A percentile compares a stretch with the other conserved stretches of the same genome.
phyloP scores from a whole-genome alignment of 1,284 basidiomycete genomes.

The Leucoagaricus sp. region DNA sequence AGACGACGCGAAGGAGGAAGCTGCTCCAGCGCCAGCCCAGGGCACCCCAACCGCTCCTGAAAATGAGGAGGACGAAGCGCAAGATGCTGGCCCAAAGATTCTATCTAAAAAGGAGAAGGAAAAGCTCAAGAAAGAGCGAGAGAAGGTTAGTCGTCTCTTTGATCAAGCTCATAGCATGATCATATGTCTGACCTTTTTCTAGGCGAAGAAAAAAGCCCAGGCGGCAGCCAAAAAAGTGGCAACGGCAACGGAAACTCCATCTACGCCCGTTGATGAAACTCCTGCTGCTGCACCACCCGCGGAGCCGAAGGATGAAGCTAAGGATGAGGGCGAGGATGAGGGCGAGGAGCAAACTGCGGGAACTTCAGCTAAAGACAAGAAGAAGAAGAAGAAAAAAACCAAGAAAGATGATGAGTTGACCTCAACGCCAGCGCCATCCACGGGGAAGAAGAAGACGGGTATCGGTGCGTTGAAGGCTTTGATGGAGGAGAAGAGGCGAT shows the following conservation, averaged over 20 bases:
- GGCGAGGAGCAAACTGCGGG: conserved; percentile 60
- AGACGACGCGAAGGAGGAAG: conserved; percentile 23
- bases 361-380: conserved; percentile 61
- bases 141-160: conserved; percentile 62
- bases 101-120: conserved; percentile 93
- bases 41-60: conserved; percentile 33
- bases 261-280: conserved; percentile 25
- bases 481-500: conserved; percentile 87
- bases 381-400: conserved; percentile 92
- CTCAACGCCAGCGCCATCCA: conserved; percentile 45
- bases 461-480: conserved; percentile 77
- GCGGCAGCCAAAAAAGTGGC: conserved; percentile 81
- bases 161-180: neutral
- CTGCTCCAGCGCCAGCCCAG: conserved; percentile 26
- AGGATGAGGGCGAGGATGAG: conserved; percentile 52
- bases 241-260: conserved; percentile 33
- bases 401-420: conserved; percentile 75
- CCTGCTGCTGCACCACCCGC: conserved; percentile 29
- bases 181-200: conserved; percentile 9
- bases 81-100: conserved; percentile 57
- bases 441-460: conserved; percentile 70
- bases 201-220: conserved; percentile 96
- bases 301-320: conserved; percentile 31
- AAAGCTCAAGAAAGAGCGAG: conserved; percentile 90
- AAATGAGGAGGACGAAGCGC: conserved; percentile 45